Evolutionary conservation across 2,329 filamentous ascomycete species (phyloP).

Genomic region (Penicillium sp.): DNA sequence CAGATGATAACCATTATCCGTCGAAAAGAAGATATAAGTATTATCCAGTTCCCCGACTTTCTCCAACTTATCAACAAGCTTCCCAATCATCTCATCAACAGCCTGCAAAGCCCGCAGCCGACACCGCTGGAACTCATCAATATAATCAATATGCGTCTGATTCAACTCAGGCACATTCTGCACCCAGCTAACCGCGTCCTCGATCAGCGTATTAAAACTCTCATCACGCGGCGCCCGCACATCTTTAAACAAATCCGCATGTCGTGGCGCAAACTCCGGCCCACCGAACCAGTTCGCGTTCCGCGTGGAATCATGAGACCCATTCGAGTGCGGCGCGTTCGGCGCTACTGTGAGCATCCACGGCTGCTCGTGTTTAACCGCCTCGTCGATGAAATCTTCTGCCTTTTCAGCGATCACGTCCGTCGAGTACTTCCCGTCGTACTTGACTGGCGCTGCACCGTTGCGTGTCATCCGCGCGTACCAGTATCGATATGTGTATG

Average conservation of each 20-base stretch:
- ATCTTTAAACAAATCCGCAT: slow-evolving; percentile 59
- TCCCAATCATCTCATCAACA: slow-evolving; percentile 54
- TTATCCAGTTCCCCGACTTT: slow-evolving; percentile 45
- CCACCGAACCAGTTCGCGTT: slow-evolving; percentile 25
- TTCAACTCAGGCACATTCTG: slow-evolving; percentile 44
- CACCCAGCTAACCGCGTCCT: slow-evolving; percentile 49
- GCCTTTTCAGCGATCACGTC: slow-evolving; percentile 61
- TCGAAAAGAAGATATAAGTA: slow-evolving; percentile 59
- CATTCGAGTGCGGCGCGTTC: slow-evolving; percentile 61
- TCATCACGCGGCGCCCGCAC: slow-evolving; percentile 58
- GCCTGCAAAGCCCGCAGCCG: slow-evolving; percentile 52
- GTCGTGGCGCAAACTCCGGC: slow-evolving; percentile 49
- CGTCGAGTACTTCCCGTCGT: slow-evolving; percentile 54
- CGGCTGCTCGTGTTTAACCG: slow-evolving; percentile 50
- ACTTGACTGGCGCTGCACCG: slow-evolving; percentile 51
- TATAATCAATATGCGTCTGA: slow-evolving; percentile 47
- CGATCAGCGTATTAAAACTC: slow-evolving; percentile 59
- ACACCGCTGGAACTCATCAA: slow-evolving; percentile 51
- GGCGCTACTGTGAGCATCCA: slow-evolving; percentile 67
- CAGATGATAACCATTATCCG: slow-evolving; percentile 60
- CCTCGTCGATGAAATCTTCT: slow-evolving; percentile 59
- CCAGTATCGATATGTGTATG: slow-evolving; percentile 64
- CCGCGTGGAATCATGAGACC: slow-evolving; percentile 15
- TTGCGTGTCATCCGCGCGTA: slow-evolving; percentile 63
- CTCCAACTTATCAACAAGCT: slow-evolving; percentile 43